A percentile compares a stretch with the other conserved stretches of the same genome.
phyloP scores from a whole-genome alignment of 73 alveolate genomes.

The Paramecium bursaria region DNA sequence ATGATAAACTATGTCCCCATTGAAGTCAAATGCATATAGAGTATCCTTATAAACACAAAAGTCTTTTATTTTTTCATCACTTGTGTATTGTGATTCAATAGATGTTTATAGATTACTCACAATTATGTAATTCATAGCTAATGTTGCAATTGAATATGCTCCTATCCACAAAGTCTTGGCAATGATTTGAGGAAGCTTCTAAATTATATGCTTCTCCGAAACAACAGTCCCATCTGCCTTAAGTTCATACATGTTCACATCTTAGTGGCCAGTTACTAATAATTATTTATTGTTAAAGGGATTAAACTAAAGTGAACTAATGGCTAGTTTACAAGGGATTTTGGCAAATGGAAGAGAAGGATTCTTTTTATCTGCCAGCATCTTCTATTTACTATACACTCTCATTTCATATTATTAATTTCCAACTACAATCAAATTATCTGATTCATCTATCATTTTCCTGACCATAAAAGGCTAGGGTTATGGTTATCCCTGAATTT shows the following conservation, averaged over 20 bases:
- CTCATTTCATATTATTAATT: neutral
- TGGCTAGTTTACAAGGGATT: neutral
- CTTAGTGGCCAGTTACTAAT: neutral
- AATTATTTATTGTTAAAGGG: conserved; percentile 20
- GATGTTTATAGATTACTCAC: neutral
- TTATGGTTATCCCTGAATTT: neutral
- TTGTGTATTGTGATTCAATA: neutral
- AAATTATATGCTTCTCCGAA: neutral
- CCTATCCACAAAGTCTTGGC: conserved; percentile 14
- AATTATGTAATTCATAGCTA: neutral
- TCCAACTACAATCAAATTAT: conserved; percentile 3
- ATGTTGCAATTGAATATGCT: neutral
- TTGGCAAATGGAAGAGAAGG: neutral
- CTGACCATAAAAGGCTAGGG: neutral
- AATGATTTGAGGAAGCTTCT: neutral
- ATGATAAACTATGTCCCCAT: conserved; percentile 14
- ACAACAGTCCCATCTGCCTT: conserved; percentile 7
- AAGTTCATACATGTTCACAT: neutral
- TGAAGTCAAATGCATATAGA: neutral
- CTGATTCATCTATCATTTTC: conserved; percentile 39
- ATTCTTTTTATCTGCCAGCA: conserved; percentile 6
- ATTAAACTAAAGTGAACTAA: conserved; percentile 1
- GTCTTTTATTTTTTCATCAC: conserved; percentile 15
- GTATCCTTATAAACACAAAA: conserved; percentile 7
- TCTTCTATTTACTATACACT: neutral